Evolutionary conservation across 257 asterid genomes (phyloP), one percentile per base, ranked within the genome.

Genomic region (Mentha longifolia): DNA sequence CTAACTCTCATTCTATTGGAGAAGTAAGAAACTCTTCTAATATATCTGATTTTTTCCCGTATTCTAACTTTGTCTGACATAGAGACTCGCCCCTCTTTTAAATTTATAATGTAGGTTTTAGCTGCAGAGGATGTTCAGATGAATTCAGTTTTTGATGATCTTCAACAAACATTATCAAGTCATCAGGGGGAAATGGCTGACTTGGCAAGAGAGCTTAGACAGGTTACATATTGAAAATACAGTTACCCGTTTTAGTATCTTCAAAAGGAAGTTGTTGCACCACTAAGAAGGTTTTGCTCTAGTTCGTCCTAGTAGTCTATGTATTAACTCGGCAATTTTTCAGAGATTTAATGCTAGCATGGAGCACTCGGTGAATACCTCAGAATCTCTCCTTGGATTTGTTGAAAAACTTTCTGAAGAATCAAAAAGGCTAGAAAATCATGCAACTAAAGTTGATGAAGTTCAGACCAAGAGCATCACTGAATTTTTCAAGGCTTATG

Each of bases 181-280:
- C 95, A 88, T 62, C 95, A 85, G 72, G 91, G 88, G 65, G 96
- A 92, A 88, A 83, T 82, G 83, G 85, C 88, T 45, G 80, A 74
- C 37, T 80, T 92, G 68, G 89, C 91, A 5, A 84, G 89, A 79
- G 96, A 88, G 74, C 95, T 92, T 73, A 86, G 89, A 43, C 92
- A 92, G 96, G 98, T 92, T 80, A 17, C 72, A 41, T 19, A 35
- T 57, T 28, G 31, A 16, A n/a, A n/a, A 67, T 15, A 28, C 8
- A 57, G 54, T 69, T 67, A 28, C 65, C 55, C 28, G 15, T 20
- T 56, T 67, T 61, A n/a, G 51, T 61, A 20, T 55, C 68, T 19
- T 39, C 11, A 9, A 12, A 49, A 19, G 15, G 9, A 54, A 3
- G 9, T 54, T 49, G 68, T 50, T 71, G 58, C 62, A 17, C 70